These are phyloP conservation scores for Phytophthora ohioensis DNA, from an alignment of 352 stramenopile species.

Conservation along the genomic window DNA sequence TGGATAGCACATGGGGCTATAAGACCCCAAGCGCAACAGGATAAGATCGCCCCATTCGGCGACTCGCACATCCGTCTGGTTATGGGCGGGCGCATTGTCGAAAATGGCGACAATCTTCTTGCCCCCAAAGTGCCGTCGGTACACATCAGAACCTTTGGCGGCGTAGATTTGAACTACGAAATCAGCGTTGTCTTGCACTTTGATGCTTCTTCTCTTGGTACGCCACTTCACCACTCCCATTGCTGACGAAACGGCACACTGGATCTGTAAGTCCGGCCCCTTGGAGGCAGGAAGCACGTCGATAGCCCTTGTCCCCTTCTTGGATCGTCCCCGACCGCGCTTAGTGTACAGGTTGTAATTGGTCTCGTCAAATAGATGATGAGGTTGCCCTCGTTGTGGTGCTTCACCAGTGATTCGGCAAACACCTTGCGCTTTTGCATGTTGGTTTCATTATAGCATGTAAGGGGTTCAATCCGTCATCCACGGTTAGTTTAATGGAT, in stretches of 20 bases:
- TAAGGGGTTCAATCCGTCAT: constrained; percentile 4
- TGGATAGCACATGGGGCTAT: constrained; percentile 25
- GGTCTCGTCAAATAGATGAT: constrained; percentile 22
- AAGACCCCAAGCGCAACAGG: constrained; percentile 11
- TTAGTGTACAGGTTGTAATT: constrained; percentile 28
- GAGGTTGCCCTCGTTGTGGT: neutral
- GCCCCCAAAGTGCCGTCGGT: neutral
- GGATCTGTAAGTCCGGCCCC: constrained; percentile 13
- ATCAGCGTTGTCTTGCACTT: constrained; percentile 9
- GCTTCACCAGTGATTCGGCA: neutral
- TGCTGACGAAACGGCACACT: constrained; percentile 2
- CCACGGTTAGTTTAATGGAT: neutral
- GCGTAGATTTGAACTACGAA: constrained; percentile 16
- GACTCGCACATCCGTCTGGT: constrained; percentile 7
- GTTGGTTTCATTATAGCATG: constrained; percentile 20
- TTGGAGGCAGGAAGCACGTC: constrained; percentile 1
- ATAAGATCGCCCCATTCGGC: constrained; percentile 5
- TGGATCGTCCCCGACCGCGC: neutral
- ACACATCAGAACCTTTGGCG: neutral
- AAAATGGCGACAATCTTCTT: constrained; percentile 13
- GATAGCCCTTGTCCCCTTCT: neutral
- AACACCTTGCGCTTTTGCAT: constrained; percentile 10
- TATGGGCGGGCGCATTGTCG: constrained; percentile 12
- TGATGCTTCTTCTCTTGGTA: constrained; percentile 7
- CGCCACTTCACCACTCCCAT: neutral